Evolutionary conservation across 2,329 filamentous ascomycete species (phyloP), one percentile per base, ranked within the genome.

Genomic region (Microascus cirrosus): DNA sequence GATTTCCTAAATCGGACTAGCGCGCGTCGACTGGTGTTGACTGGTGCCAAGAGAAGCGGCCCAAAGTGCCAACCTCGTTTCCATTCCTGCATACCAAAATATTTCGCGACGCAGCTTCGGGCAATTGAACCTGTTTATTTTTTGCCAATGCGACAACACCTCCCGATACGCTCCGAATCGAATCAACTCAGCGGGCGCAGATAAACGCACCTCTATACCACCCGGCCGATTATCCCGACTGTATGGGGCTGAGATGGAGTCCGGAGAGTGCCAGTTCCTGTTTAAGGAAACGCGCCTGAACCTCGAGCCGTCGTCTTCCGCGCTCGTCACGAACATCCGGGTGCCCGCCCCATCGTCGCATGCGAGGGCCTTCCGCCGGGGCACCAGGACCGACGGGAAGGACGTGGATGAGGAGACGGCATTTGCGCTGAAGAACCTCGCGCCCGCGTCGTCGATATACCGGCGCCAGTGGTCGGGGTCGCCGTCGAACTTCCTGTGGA

Each of bases 401-500:
- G 63, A 73, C 59, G 72, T 76, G 62, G 84, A 89, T 66, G 89
- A 92, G 63, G 87, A 93, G 69, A 83, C 83, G 58, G 76, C 81
- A 11, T 96, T 95, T 67, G 83, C 85, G 63, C 77, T 81, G 60
- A 85, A 82, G 62, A 83, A 89, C 67, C 75, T 96, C 57, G 90
- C 93, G 28, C 85, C 79, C 1, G 83, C 91, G 35, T 87, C 90
- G 32, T 90, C 90, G 2, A 80, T 97, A 58, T 96, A 90, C 74
- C 91, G 95, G 71, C 85, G 94, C 58, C 82, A 82, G 69, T 82
- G 87, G 69, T 83, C 87, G 66, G 77, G 81, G 62, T 85, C 87
- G 62, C 94, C 94, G 45, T 85, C 89, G 67, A 90, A 84, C 71
- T 95, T 97, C 68, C 79, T 96, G 54, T 99, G 94, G 94, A 84